phyloP scores from a whole-genome alignment of 768 basidiomycete species.

The Mycena galericulata region DNA sequence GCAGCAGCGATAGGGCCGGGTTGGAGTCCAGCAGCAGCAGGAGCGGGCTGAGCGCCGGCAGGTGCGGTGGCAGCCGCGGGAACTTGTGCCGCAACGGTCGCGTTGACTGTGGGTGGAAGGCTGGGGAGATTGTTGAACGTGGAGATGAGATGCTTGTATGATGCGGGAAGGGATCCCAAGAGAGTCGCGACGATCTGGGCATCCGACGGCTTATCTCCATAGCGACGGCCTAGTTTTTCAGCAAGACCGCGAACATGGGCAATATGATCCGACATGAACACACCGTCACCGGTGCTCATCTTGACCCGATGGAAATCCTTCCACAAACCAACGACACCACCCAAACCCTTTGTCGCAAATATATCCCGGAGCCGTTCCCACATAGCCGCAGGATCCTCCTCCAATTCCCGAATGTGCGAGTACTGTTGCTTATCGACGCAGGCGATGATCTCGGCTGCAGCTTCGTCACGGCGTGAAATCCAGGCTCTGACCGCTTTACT shows the following conservation, averaged over 20 bases:
- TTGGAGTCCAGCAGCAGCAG: no score
- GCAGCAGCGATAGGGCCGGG: no score
- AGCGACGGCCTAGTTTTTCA: background rate
- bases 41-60: no score
- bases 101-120: background rate
- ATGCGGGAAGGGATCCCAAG: background rate
- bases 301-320: background rate
- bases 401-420: background rate
- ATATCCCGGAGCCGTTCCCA: background rate
- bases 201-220: background rate
- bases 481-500: background rate
- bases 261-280: background rate
- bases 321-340: background rate
- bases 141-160: background rate
- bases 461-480: background rate
- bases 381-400: background rate
- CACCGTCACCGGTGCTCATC: background rate
- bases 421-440: background rate
- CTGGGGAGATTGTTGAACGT: background rate
- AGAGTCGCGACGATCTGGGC: background rate
- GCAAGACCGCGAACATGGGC: no score
- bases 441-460: background rate
- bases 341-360: background rate
- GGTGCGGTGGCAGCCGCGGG: background rate
- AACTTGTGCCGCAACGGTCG: no score